Percentiles rank a stretch among this genome's conserved stretches.
Conservation (phyloP, 805 yeast genomes). For the Starmerella bacillaris region DNA sequence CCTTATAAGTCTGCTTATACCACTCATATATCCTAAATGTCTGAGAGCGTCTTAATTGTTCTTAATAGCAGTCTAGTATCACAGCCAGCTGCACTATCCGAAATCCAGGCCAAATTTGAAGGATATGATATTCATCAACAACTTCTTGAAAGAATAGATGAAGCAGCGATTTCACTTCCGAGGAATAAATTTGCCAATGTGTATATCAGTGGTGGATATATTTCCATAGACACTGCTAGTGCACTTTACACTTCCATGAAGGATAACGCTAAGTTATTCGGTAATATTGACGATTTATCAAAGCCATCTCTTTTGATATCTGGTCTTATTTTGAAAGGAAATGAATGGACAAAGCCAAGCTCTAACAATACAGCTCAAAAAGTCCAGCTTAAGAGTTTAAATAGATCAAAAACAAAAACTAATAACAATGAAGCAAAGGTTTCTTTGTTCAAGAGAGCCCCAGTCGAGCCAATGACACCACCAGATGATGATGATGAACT, state of each 20-base stretch:
- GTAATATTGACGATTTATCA: slow-evolving; percentile 14
- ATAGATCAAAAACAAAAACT: slow-evolving; percentile 2
- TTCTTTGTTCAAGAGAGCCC: slow-evolving; percentile 15
- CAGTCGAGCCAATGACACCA: slow-evolving; percentile 28
- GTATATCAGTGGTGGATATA: slow-evolving; percentile 18
- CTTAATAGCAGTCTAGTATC: slow-evolving; percentile 17
- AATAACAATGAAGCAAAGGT: background rate
- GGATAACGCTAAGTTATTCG: slow-evolving; percentile 21
- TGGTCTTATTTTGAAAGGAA: slow-evolving; percentile 22
- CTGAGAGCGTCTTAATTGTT: slow-evolving; percentile 10
- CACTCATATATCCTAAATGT: too few relatives aligned
- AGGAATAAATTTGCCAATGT: slow-evolving; percentile 17
- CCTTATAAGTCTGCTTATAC: too few relatives aligned
- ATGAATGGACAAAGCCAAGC: slow-evolving; percentile 14
- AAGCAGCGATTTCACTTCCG: slow-evolving; percentile 21
- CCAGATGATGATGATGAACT: slow-evolving; percentile 22
- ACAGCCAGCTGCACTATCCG: slow-evolving; percentile 13
- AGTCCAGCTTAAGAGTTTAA: slow-evolving; percentile 1
- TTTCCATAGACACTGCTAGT: slow-evolving; percentile 17
- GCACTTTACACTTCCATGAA: slow-evolving; percentile 18
- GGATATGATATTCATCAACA: slow-evolving; percentile 19
- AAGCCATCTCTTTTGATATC: slow-evolving; percentile 24
- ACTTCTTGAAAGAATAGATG: slow-evolving; percentile 25
- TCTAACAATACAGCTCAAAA: slow-evolving; percentile 1
- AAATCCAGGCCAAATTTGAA: slow-evolving; percentile 7